phyloP scores from a whole-genome alignment of 2,329 filamentous ascomycete species.

The Aspergillus ruber region DNA sequence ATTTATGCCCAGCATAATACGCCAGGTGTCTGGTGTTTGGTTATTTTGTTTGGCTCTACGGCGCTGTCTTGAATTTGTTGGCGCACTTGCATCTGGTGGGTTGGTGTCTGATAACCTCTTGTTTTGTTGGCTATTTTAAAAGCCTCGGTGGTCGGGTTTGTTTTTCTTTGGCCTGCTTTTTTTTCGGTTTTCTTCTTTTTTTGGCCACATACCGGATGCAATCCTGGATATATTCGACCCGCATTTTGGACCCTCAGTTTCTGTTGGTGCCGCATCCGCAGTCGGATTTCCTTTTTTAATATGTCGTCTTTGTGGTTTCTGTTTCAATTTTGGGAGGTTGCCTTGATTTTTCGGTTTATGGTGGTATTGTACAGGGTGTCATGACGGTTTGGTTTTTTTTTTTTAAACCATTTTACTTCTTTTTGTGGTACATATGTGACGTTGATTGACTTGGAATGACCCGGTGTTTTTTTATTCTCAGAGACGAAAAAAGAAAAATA shows the following conservation, averaged over 20 bases:
- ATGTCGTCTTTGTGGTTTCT: conserved; percentile 3
- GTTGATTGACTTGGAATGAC: conserved; percentile 3
- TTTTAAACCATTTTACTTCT: no score
- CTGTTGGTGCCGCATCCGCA: neutral
- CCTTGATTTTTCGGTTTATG: no score
- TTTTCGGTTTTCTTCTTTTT: no score
- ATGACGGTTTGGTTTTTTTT: no score
- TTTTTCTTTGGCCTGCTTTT: no score
- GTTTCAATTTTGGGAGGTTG: conserved; percentile 1
- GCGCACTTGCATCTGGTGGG: neutral
- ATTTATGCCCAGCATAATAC: conserved; percentile 10
- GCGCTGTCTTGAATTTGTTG: conserved; percentile 1
- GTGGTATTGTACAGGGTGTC: no score
- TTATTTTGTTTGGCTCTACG: conserved; percentile 10
- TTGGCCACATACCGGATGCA: neutral
- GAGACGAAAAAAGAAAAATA: conserved; percentile 14
- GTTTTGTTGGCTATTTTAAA: neutral
- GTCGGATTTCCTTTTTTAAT: neutral
- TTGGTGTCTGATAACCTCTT: neutral
- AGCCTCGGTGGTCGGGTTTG: no score
- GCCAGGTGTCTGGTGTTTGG: conserved; percentile 4
- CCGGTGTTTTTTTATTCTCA: conserved; percentile 4
- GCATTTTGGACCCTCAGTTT: neutral
- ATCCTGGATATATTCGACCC: neutral
- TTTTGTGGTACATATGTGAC: no score